Evolutionary conservation across 2,329 filamentous ascomycete genomes (phyloP).

Genomic region (Colletotrichum filicis): DNA sequence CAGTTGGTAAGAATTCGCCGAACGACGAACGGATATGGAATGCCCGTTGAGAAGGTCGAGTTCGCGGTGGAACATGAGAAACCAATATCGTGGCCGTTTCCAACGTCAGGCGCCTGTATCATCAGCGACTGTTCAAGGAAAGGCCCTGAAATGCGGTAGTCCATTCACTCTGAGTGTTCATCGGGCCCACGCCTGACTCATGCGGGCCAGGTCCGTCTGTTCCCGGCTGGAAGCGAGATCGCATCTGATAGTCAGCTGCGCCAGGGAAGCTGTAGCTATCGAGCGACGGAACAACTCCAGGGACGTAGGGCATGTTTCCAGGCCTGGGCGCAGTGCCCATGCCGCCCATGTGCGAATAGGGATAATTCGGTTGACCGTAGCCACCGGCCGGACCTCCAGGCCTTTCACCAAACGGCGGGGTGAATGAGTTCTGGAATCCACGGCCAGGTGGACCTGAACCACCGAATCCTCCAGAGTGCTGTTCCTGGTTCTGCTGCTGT

Average conservation of each 20-base stretch:
- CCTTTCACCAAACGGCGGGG: constrained; percentile 54
- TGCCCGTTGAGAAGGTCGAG: not conserved
- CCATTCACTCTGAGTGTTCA: constrained; percentile 65
- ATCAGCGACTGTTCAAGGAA: constrained; percentile 73
- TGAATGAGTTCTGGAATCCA: constrained; percentile 55
- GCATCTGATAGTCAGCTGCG: constrained; percentile 58
- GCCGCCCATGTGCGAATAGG: constrained; percentile 40
- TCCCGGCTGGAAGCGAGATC: constrained; percentile 58
- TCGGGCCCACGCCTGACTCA: constrained; percentile 35
- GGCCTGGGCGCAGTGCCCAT: constrained; percentile 47
- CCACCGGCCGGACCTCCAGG: constrained; percentile 49
- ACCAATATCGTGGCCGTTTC: not conserved
- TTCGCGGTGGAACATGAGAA: not conserved
- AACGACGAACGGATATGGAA: constrained; percentile 3
- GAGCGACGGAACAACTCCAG: constrained; percentile 51
- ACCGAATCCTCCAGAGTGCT: constrained; percentile 49
- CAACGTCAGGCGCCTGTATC: not conserved
- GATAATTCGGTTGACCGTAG: constrained; percentile 51
- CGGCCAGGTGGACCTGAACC: constrained; percentile 50
- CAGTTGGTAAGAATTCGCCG: constrained; percentile 1
- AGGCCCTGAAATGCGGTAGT: constrained; percentile 74
- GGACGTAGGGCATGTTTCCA: constrained; percentile 49
- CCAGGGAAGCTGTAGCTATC: constrained; percentile 58
- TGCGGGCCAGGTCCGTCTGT: constrained; percentile 46
- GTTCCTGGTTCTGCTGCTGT: constrained; percentile 45